Conservation (phyloP, 768 basidiomycete genomes). For the Pholiota conissans region DNA sequence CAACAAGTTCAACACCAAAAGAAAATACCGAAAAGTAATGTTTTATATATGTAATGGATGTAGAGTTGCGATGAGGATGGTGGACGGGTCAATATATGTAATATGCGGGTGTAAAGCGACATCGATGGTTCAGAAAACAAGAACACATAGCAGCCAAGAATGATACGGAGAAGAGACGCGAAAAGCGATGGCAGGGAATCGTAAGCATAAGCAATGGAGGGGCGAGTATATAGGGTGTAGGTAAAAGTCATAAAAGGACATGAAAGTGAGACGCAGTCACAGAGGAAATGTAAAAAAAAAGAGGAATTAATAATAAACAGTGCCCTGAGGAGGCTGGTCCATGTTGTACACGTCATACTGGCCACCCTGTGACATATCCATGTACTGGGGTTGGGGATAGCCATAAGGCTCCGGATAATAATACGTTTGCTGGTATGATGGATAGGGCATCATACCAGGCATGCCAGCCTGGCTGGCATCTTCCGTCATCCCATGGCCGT, state of each 20-base stretch:
- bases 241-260: slow-evolving; percentile 21
- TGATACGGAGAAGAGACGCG: slow-evolving; percentile 12
- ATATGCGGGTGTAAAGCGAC: slow-evolving; percentile 24
- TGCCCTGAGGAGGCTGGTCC: slow-evolving; percentile 49
- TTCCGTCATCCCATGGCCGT: slow-evolving; percentile 23
- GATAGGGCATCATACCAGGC: slow-evolving; percentile 49
- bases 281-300: slow-evolving; percentile 17
- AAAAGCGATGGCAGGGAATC: slow-evolving; percentile 18
- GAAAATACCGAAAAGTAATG: slow-evolving; percentile 12
- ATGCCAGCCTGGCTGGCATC: slow-evolving; percentile 20
- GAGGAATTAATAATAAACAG: slow-evolving; percentile 59
- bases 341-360: slow-evolving; percentile 69
- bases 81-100: slow-evolving; percentile 18
- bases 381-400: slow-evolving; percentile 60
- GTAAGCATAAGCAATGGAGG: slow-evolving; percentile 19
- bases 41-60: slow-evolving; percentile 18
- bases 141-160: slow-evolving; percentile 21
- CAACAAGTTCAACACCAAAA: slow-evolving; percentile 6
- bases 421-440: slow-evolving; percentile 63
- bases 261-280: slow-evolving; percentile 20
- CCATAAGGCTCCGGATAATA: slow-evolving; percentile 73
- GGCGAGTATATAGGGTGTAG: slow-evolving; percentile 22
- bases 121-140: slow-evolving; percentile 22
- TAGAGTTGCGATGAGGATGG: slow-evolving; percentile 19
- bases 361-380: slow-evolving; percentile 66